Evolutionary conservation across 257 asterid genomes (phyloP), one percentile per base, ranked within the genome.

Genomic region (Nemophila menziesii): DNA sequence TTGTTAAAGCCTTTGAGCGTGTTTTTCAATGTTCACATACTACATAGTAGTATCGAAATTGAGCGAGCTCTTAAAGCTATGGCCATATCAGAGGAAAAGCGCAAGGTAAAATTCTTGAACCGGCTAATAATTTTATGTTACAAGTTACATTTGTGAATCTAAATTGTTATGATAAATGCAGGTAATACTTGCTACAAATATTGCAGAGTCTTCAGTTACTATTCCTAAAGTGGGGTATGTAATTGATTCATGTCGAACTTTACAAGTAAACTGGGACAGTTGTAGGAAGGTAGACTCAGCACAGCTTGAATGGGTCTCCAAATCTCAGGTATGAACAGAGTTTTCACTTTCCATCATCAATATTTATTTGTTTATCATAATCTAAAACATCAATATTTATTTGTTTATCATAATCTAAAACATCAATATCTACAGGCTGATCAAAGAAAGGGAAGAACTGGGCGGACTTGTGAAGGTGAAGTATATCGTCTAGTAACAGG

Each of bases 181-280:
- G 98, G 86, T 89, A 24, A 89, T 89, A 56, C 62, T 89, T 65
- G 98, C 98, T 44, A 89, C 98, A 57, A 89, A 89, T 51, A 89
- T 89, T 60, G 98, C 96, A 39, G 98, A 89, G 63, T 89, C 98
- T 66, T 89, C 98, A 10, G 98, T 89, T 49, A 89, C 98, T 18
- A 89, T 89, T 74, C 98, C 98, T 41, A 73, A 78, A 69, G 95
- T 89, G 22, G 98, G 96, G 45, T 77, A 78, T 66, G 93, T 89
- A 55, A 77, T 89, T 58, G 98, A 89, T 68, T 89, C 98, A 19
- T 89, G 98, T 49, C 96, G 98, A 55, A 84, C 98, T 48, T 75
- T 89, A 70, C 96, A 84, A 78, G 94, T 89, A 61, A 72, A 68
- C 64, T 89, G 96, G 96, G 94, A 89, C 61, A 62, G 42, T 19